Evolutionary conservation across 1,139 yeast species (phyloP).

Genomic region (Nakaseomyces uthaithaninus): DNA sequence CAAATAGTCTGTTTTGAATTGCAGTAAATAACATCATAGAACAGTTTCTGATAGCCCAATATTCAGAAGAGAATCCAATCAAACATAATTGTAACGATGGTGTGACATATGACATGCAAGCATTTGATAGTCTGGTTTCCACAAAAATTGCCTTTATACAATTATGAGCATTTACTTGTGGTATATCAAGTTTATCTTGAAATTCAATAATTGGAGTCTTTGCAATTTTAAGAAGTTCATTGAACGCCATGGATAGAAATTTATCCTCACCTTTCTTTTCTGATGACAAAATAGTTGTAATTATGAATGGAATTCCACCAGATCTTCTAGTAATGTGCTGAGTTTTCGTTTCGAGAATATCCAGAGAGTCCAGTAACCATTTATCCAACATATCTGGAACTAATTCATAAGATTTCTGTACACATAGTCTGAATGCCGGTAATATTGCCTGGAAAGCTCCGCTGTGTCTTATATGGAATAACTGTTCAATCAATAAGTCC

Average conservation of each 20-base stretch:
- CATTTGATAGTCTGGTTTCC: slow-evolving; percentile 55
- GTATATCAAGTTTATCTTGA: slow-evolving; percentile 58
- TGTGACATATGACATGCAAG: slow-evolving; percentile 47
- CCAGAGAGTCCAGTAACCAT: slow-evolving; percentile 53
- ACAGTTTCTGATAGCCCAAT: slow-evolving; percentile 87
- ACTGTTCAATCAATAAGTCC: slow-evolving; percentile 51
- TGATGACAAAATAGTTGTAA: slow-evolving; percentile 64
- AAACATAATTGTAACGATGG: slow-evolving; percentile 55
- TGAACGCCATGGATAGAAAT: slow-evolving; percentile 44
- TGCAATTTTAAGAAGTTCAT: slow-evolving; percentile 47
- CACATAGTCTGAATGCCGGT: slow-evolving; percentile 64
- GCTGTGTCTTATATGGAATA: slow-evolving; percentile 70
- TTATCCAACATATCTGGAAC: slow-evolving; percentile 36
- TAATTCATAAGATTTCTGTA: slow-evolving; percentile 41
- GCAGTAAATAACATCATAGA: slow-evolving; percentile 90
- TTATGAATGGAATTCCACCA: slow-evolving; percentile 78
- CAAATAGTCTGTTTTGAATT: slow-evolving; percentile 70
- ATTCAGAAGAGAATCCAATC: slow-evolving; percentile 49
- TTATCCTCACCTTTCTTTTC: slow-evolving; percentile 35
- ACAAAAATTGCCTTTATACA: slow-evolving; percentile 66
- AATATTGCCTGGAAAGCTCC: slow-evolving; percentile 88
- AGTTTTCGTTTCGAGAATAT: slow-evolving; percentile 45
- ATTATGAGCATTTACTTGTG: slow-evolving; percentile 91
- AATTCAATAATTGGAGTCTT: slow-evolving; percentile 39
- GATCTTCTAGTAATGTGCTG: slow-evolving; percentile 80